Evolutionary conservation across 2,329 filamentous ascomycete genomes (phyloP).

Genomic region (Botrytis paeoniae): DNA sequence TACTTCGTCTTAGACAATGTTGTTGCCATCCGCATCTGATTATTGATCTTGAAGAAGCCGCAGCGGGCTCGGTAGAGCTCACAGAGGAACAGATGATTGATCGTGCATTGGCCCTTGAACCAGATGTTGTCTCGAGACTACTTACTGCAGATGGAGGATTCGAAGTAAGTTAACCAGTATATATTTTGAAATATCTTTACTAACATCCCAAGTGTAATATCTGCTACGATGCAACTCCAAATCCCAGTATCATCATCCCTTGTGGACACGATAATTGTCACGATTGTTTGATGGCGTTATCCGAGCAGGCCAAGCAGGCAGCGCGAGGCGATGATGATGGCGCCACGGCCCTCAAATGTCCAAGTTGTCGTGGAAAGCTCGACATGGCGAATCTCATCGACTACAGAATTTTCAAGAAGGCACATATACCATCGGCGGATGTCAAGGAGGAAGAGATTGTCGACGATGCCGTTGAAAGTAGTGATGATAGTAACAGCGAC

Average conservation of each 20-base stretch:
- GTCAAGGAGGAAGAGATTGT: constrained; percentile 26
- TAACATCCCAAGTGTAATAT: constrained; percentile 63
- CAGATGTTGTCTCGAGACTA: constrained; percentile 64
- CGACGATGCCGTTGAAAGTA: constrained; percentile 31
- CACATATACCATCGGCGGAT: constrained; percentile 57
- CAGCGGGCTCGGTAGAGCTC: constrained; percentile 21
- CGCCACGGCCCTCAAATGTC: constrained; percentile 52
- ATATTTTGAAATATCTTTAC: background rate
- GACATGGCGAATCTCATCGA: constrained; percentile 70
- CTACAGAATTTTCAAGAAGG: constrained; percentile 68
- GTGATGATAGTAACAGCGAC: constrained; percentile 36
- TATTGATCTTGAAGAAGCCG: constrained; percentile 55
- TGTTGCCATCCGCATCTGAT: constrained; percentile 76
- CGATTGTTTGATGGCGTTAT: constrained; percentile 70
- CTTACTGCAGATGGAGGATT: constrained; percentile 48
- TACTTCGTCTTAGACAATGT: constrained; percentile 76
- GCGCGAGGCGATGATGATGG: constrained; percentile 52
- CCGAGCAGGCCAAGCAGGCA: constrained; percentile 56
- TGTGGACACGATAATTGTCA: constrained; percentile 80
- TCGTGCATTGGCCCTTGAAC: constrained; percentile 59
- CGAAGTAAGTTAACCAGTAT: constrained; percentile 37
- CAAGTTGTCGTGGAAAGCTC: constrained; percentile 68
- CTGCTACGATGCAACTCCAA: constrained; percentile 72
- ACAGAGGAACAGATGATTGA: constrained; percentile 45
- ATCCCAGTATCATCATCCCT: constrained; percentile 74